These are phyloP conservation scores for Hemisphaericaspora xylofermentans DNA, from an alignment of 1,139 yeast genomes.

Conservation along the genomic window DNA sequence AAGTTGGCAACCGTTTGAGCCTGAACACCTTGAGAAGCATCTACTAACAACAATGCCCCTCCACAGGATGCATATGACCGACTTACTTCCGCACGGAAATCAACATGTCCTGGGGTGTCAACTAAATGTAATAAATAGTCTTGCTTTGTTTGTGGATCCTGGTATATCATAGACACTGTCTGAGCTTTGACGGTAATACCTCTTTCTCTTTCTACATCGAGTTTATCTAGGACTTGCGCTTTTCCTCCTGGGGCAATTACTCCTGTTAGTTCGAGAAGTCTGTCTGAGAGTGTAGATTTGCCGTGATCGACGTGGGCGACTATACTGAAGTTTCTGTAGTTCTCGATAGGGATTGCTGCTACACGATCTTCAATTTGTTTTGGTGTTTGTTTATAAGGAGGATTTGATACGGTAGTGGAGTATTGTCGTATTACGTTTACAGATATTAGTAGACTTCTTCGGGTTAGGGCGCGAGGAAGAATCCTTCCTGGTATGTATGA, in stretches of 20 bases:
- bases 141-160: slow-evolving; percentile 51
- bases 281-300: slow-evolving; percentile 85
- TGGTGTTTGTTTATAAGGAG: slow-evolving; percentile 13
- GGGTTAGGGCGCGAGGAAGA: neutral
- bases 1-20: slow-evolving; percentile 98
- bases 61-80: slow-evolving; percentile 95
- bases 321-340: slow-evolving; percentile 87
- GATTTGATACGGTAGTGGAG: neutral
- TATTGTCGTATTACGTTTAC: neutral
- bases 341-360: slow-evolving; percentile 70
- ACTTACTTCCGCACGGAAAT: slow-evolving; percentile 90
- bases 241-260: slow-evolving; percentile 79
- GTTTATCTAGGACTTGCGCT: slow-evolving; percentile 82
- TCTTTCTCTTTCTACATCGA: slow-evolving; percentile 92
- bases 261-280: slow-evolving; percentile 83
- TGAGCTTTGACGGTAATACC: slow-evolving; percentile 98
- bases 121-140: slow-evolving; percentile 87
- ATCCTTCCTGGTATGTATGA: neutral
- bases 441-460: neutral
- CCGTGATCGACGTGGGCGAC: slow-evolving; percentile 99
- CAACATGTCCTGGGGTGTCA: slow-evolving; percentile 98
- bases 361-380: slow-evolving; percentile 54
- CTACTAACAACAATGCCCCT: slow-evolving; percentile 87
- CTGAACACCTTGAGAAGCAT: slow-evolving; percentile 95
- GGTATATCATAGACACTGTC: slow-evolving; percentile 89